A percentile compares a stretch with the other conserved stretches of the same genome.
These are phyloP conservation scores for Sporothrix variecibatus DNA, from an alignment of 2,329 filamentous ascomycete species.

Conservation along the genomic window DNA sequence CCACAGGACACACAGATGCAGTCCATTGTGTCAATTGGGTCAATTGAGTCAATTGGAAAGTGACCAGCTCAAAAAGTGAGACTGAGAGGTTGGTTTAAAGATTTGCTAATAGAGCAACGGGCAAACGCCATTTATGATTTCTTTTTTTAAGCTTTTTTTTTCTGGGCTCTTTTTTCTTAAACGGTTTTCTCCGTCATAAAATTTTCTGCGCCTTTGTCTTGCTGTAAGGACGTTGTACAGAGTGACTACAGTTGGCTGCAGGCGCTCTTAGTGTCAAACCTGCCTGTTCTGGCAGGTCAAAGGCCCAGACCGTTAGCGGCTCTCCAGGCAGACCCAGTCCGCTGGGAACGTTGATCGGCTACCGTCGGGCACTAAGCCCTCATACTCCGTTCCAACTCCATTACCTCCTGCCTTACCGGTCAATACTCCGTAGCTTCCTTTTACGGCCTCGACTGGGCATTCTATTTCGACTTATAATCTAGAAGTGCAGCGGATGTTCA, in stretches of 20 bases:
- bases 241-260: too few relatives aligned
- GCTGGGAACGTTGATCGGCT: not conserved
- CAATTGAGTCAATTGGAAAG: not conserved
- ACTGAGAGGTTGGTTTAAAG: not conserved
- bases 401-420: not conserved
- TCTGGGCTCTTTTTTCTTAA: not conserved
- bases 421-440: not conserved
- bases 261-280: not conserved
- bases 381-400: too few relatives aligned
- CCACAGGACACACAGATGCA: not conserved
- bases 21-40: not conserved
- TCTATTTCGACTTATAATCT: too few relatives aligned
- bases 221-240: too few relatives aligned
- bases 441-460: not conserved
- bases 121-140: not conserved
- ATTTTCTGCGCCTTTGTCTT: not conserved
- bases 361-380: constrained; percentile 9
- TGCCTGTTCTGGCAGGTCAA: constrained; percentile 1
- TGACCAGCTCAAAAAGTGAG: not conserved
- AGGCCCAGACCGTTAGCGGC: not conserved
- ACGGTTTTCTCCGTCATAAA: not conserved
- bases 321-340: not conserved
- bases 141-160: not conserved
- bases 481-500: too few relatives aligned
- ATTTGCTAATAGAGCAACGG: not conserved